A percentile compares a stretch with the other conserved stretches of the same genome.
Evolutionary conservation across 202 grass and related monocot species (phyloP).

Genomic region (Setaria italica): DNA sequence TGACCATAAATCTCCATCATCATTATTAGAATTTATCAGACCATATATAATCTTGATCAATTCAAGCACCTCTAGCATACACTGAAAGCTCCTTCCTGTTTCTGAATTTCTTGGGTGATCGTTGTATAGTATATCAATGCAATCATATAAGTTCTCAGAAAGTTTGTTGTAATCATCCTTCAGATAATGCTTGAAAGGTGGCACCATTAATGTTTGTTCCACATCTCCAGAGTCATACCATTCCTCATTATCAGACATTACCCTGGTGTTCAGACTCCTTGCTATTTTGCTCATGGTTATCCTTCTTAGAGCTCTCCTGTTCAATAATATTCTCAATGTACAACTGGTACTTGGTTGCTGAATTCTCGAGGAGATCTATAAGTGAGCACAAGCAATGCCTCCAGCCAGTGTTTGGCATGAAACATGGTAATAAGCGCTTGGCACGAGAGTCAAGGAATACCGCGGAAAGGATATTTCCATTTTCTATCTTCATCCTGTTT

Average conservation of each 20-base stretch:
- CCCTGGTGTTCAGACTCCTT: constrained; percentile 2
- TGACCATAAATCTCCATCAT: constrained; percentile 40
- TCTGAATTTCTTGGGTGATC: constrained; percentile 43
- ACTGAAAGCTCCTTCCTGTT: constrained; percentile 37
- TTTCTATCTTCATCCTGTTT: constrained; percentile 22
- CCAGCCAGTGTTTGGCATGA: constrained; percentile 50
- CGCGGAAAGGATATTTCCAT: neutral
- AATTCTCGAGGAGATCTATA: constrained; percentile 44
- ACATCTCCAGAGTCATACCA: neutral
- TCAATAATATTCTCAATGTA: constrained; percentile 12
- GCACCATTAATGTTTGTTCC: neutral
- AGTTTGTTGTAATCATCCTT: constrained; percentile 34
- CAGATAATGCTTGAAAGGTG: neutral
- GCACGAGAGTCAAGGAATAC: constrained; percentile 45
- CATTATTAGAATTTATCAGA: constrained; percentile 24
- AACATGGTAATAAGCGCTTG: constrained; percentile 47
- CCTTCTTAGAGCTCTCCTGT: neutral
- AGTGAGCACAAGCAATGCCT: constrained; percentile 50
- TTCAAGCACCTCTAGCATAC: constrained; percentile 46
- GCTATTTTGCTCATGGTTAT: neutral
- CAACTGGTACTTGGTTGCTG: constrained; percentile 17
- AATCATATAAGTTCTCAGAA: neutral
- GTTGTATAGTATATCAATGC: constrained; percentile 33
- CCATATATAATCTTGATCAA: constrained; percentile 29
- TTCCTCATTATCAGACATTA: neutral